Evolutionary conservation across 805 yeast species (phyloP).

Genomic region (Ogataea chonburiensis): DNA sequence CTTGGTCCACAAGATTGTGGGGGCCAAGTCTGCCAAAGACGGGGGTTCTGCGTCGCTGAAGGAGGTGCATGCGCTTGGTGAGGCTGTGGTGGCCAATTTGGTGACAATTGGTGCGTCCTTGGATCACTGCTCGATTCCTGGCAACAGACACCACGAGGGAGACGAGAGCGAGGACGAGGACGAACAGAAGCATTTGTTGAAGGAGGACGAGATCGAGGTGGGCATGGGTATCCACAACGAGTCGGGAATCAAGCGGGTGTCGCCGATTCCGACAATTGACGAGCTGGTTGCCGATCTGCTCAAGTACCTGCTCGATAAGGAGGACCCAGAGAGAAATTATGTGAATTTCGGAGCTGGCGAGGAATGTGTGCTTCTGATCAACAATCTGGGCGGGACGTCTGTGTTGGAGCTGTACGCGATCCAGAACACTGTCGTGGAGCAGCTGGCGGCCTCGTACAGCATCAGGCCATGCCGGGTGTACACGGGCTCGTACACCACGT

Average conservation of each 20-base stretch:
- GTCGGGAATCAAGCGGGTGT: constrained; percentile 69
- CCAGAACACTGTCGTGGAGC: constrained; percentile 54
- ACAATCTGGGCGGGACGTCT: constrained; percentile 90
- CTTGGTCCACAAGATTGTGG: constrained; percentile 79
- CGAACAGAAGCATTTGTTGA: constrained; percentile 41
- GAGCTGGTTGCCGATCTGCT: constrained; percentile 59
- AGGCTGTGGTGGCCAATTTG: constrained; percentile 56
- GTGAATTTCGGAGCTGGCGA: constrained; percentile 58
- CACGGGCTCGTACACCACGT: constrained; percentile 81
- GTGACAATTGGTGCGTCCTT: constrained; percentile 89
- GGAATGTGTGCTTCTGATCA: constrained; percentile 71
- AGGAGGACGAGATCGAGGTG: constrained; percentile 69
- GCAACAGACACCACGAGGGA: constrained; percentile 54
- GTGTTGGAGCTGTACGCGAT: constrained; percentile 75
- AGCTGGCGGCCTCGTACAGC: constrained; percentile 50
- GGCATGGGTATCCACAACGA: constrained; percentile 98
- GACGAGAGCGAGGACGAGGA: constrained; percentile 36
- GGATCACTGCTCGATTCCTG: constrained; percentile 90
- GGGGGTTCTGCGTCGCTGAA: constrained; percentile 41
- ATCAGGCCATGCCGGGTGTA: constrained; percentile 67
- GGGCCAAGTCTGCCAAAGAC: constrained; percentile 50
- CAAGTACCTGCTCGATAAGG: constrained; percentile 55
- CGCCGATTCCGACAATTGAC: constrained; percentile 70
- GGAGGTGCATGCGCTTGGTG: constrained; percentile 58
- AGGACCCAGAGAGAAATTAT: constrained; percentile 77